Evolutionary conservation across 176 grass and related monocot genomes (phyloP), one percentile per base, ranked within the genome.

Genomic region (Eragrostis curvula): DNA sequence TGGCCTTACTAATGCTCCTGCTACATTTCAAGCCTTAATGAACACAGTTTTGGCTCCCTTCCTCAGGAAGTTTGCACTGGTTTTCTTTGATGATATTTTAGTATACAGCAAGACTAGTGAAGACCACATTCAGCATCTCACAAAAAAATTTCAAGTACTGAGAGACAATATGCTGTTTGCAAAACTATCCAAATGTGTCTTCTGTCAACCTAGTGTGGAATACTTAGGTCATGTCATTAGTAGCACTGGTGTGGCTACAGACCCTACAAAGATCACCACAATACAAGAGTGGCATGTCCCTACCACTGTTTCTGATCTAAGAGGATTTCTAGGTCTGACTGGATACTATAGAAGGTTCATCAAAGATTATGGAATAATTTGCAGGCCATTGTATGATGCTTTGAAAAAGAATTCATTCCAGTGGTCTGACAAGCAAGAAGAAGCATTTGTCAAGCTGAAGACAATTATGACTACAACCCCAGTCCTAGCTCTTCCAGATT

Each of bases 291-390:
- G 66, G 66, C 36, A 6, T 1, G 0, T 0, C 0, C 79, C 79
- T 0, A 17, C 0, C 0, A 44, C 0, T 0, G 0, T 71, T 0
- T 32, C 16, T 0, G 2, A 71, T 7, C 6, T 75, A 0, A 55
- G 29, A 0, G 45, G 81, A 0, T 74, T 83, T 2, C 0, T 74
- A 0, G 44, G 70, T 0, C 2, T 66, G 0, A 52, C 58, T 3
- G 40, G 63, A 0, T 70, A 78, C 8, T 78, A 78, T 12, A 62
- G 7, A 5, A 0, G 8, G 0, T 78, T 78, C 10, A 6, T 85
- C 0, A 6, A 77, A 1, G 12, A 23, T 0, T 85, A 77, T 36
- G 73, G 46, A 0, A 21, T 18, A 0, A 58, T 78, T 0, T 28
- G 25, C 7, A 25, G 7, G 1, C 62, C 63, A 0, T 2, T 85